phyloP scores from a whole-genome alignment of 768 basidiomycete genomes.

The Saitozyma podzolica region DNA sequence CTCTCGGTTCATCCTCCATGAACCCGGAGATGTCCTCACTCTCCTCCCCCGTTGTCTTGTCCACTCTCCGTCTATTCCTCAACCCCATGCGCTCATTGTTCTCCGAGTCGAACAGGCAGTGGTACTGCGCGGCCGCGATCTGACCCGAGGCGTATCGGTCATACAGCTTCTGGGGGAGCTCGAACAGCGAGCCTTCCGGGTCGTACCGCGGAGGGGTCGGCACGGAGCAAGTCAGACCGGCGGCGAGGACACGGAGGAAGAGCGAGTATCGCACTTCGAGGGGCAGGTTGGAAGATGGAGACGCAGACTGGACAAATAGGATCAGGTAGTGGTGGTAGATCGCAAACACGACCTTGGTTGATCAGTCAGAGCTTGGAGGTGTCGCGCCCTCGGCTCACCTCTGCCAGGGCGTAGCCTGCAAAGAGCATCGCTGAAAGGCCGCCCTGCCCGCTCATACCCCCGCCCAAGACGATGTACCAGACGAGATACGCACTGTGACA shows the following conservation, averaged over 20 bases:
- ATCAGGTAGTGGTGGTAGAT: conserved; percentile 37
- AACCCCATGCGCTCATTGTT: conserved; percentile 32
- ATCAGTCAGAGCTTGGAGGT: neutral
- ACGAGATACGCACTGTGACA: too few relatives aligned
- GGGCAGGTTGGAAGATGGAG: too few relatives aligned
- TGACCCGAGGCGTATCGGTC: conserved; percentile 10
- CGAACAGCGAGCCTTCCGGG: conserved; percentile 4
- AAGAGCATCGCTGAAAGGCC: conserved; percentile 34
- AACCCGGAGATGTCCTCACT: too few relatives aligned
- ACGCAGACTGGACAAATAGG: too few relatives aligned
- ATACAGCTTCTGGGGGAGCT: conserved; percentile 5
- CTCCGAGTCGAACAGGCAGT: conserved; percentile 22
- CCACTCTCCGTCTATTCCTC: conserved; percentile 22
- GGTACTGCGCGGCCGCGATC: conserved; percentile 9
- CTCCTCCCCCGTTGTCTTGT: conserved; percentile 27
- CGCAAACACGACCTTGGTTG: conserved; percentile 29
- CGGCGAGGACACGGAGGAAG: conserved; percentile 62
- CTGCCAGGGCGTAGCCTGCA: conserved; percentile 36
- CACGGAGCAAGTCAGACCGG: conserved; percentile 23
- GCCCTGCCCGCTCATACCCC: too few relatives aligned
- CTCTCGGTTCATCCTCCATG: conserved; percentile 31
- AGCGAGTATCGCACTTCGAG: too few relatives aligned
- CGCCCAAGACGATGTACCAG: too few relatives aligned
- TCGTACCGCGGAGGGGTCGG: conserved; percentile 13
- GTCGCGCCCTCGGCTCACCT: neutral